phyloP scores from a whole-genome alignment of 441 rosid genomes.

The Populus hybrid region DNA sequence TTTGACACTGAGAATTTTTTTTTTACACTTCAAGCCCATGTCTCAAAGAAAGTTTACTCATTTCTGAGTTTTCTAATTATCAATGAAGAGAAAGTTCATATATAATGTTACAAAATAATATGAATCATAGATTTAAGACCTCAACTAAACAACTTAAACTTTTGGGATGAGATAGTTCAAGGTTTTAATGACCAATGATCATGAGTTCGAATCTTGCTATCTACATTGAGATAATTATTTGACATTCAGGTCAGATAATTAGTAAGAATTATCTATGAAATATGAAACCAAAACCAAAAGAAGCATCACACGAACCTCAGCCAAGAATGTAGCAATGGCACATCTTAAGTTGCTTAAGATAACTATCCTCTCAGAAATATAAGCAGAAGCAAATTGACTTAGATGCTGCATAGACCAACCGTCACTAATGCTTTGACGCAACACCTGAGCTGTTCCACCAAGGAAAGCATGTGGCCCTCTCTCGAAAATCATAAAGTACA shows the following conservation, averaged over 20 bases:
- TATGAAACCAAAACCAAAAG: neutral
- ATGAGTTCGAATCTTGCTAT: no score
- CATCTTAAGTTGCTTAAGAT: slow-evolving; percentile 56
- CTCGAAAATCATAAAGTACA: slow-evolving; percentile 78
- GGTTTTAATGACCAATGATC: no score
- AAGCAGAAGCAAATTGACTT: slow-evolving; percentile 54
- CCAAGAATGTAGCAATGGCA: slow-evolving; percentile 74
- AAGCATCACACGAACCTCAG: slow-evolving; percentile 53
- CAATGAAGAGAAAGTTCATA: neutral
- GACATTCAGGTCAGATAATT: neutral
- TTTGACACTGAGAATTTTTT: no score
- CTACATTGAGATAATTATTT: no score
- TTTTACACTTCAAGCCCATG: neutral
- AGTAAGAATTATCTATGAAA: neutral
- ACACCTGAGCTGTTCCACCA: slow-evolving; percentile 44
- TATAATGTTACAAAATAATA: neutral
- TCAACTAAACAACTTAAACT: no score
- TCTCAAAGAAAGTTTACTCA: neutral
- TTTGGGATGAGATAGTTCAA: no score
- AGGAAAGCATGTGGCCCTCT: slow-evolving; percentile 87
- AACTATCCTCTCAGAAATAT: slow-evolving; percentile 65
- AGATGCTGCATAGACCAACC: slow-evolving; percentile 55
- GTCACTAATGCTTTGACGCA: slow-evolving; percentile 38
- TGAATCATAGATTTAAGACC: no score
- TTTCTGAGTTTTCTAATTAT: neutral